A percentile compares a stretch with the other conserved stretches of the same genome.
These are phyloP conservation scores for Mikania micrantha DNA, from an alignment of 129 eudicot genomes.

Conservation along the genomic window DNA sequence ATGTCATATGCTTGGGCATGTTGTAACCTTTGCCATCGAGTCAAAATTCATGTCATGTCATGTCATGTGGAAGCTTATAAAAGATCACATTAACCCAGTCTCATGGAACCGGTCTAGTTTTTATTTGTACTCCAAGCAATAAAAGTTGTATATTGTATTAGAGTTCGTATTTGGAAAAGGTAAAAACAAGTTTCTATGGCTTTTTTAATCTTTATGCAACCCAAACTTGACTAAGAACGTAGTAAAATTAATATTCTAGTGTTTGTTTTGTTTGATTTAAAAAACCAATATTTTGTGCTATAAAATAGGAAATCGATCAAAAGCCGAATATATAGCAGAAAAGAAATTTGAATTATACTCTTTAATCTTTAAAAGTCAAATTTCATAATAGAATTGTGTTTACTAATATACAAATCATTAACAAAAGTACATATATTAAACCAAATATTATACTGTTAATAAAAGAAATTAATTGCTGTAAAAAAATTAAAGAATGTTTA, in stretches of 20 bases:
- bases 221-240: neutral
- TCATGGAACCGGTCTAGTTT: neutral
- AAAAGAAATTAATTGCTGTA: too few relatives aligned
- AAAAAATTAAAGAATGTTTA: too few relatives aligned
- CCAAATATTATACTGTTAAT: neutral
- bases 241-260: neutral
- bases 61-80: neutral
- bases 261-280: neutral
- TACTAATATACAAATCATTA: too few relatives aligned
- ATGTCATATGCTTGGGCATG: neutral
- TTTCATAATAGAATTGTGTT: too few relatives aligned
- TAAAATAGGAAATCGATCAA: neutral
- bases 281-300: too few relatives aligned
- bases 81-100: constrained; percentile 1
- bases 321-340: neutral
- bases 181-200: neutral
- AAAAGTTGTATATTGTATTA: neutral
- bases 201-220: neutral
- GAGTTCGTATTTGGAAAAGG: neutral
- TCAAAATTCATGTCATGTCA: neutral
- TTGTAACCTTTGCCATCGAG: neutral
- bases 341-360: neutral
- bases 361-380: neutral
- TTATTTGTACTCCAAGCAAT: neutral
- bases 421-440: neutral